phyloP scores from a whole-genome alignment of 208 protist genomes.

The Leishmania amazonensis region DNA sequence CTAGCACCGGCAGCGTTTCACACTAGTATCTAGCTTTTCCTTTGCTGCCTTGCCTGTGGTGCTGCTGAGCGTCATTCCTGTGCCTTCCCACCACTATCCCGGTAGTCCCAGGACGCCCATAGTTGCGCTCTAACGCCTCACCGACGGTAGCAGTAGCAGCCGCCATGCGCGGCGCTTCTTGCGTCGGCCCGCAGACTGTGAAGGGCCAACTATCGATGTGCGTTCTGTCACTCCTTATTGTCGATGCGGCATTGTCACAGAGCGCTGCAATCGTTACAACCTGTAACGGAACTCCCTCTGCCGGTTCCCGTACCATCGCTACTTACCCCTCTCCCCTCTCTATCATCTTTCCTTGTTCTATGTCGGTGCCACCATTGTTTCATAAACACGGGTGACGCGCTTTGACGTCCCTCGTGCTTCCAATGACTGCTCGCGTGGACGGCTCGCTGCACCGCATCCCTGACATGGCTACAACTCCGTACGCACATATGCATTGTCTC shows the following conservation, averaged over 20 bases:
- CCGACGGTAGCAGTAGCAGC: neutral
- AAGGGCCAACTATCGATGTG: neutral
- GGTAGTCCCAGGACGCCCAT: neutral
- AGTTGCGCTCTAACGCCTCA: neutral
- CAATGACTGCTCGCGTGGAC: neutral
- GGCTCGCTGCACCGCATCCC: neutral
- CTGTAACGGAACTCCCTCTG: neutral
- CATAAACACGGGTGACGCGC: neutral
- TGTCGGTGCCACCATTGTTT: neutral
- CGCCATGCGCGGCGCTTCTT: neutral
- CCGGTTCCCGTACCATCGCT: neutral
- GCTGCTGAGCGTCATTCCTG: neutral
- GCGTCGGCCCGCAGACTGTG: neutral
- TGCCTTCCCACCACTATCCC: neutral
- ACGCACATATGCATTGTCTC: neutral
- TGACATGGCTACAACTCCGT: neutral
- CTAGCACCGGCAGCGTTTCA: neutral
- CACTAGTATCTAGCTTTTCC: neutral
- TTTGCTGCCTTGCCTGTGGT: neutral
- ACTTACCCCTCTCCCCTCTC: neutral
- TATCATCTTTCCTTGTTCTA: neutral
- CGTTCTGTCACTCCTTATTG: neutral
- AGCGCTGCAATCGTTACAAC: neutral
- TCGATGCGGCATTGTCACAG: neutral
- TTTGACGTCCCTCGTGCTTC: neutral